phyloP scores from a whole-genome alignment of 768 basidiomycete species.

The Mycena rosella region DNA sequence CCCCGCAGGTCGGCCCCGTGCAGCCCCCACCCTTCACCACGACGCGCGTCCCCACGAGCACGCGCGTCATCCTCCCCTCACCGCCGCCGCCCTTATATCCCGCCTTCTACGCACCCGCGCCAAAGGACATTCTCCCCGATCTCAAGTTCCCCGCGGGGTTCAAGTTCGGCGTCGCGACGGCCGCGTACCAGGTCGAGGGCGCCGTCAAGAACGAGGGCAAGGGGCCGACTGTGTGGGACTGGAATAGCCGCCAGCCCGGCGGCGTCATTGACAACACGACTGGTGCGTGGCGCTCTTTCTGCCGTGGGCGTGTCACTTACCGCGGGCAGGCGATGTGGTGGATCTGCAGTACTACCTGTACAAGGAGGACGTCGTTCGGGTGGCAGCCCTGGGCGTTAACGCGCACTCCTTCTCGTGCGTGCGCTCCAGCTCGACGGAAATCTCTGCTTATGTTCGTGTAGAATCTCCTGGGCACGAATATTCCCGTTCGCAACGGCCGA shows the following conservation, averaged over 20 bases:
- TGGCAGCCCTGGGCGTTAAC: slow-evolving; percentile 64
- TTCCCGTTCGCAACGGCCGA: slow-evolving; percentile 63
- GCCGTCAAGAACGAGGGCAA: slow-evolving; percentile 64
- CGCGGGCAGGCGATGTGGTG: slow-evolving; percentile 55
- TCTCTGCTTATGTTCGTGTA: slow-evolving; percentile 30
- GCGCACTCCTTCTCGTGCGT: slow-evolving; percentile 66
- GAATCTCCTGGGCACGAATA: slow-evolving; percentile 65
- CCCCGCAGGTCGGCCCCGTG: slow-evolving; percentile 56
- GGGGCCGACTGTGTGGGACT: slow-evolving; percentile 63
- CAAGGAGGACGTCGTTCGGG: slow-evolving; percentile 64
- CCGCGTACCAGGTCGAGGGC: slow-evolving; percentile 68
- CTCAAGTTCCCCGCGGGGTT: slow-evolving; percentile 62
- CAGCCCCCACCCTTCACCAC: slow-evolving; percentile 61
- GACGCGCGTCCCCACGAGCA: slow-evolving; percentile 51
- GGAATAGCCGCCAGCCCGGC: slow-evolving; percentile 59
- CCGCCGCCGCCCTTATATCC: slow-evolving; percentile 61
- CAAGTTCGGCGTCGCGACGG: slow-evolving; percentile 65
- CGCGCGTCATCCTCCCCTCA: slow-evolving; percentile 55
- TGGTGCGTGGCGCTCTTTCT: slow-evolving; percentile 42
- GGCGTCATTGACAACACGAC: slow-evolving; percentile 59
- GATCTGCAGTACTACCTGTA: slow-evolving; percentile 66
- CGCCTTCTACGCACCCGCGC: slow-evolving; percentile 58
- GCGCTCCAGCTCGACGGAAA: background rate
- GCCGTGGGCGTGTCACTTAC: background rate
- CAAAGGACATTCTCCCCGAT: slow-evolving; percentile 57